These are phyloP conservation scores for Pholiota conissans DNA, from an alignment of 768 basidiomycete species.

Conservation along the genomic window DNA sequence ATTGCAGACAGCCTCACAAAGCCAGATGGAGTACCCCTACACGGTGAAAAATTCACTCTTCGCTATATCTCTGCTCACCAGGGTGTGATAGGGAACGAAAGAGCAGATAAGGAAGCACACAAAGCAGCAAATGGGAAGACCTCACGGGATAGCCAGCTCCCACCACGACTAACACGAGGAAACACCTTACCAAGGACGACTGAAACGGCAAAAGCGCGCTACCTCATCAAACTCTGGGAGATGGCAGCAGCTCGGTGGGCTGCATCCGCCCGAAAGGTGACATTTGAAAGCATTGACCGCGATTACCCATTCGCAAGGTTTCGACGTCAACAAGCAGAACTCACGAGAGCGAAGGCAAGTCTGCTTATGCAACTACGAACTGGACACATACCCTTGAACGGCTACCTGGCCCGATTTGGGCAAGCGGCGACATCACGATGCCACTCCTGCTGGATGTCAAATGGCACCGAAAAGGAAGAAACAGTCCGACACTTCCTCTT, in stretches of 20 bases:
- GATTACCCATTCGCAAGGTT: not conserved
- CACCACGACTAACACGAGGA: too few relatives aligned
- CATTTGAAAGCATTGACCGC: too few relatives aligned
- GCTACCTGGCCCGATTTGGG: not conserved
- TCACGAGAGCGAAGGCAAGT: not conserved
- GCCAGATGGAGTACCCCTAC: not conserved
- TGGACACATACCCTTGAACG: conserved; percentile 3
- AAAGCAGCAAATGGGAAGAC: not conserved
- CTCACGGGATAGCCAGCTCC: too few relatives aligned
- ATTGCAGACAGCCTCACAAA: not conserved
- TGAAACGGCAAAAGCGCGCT: too few relatives aligned
- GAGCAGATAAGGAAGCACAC: not conserved
- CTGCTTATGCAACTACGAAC: conserved; percentile 4
- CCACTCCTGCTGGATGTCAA: not conserved
- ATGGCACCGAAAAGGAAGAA: not conserved
- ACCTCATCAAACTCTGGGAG: too few relatives aligned
- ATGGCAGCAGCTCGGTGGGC: too few relatives aligned
- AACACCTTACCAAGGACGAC: too few relatives aligned
- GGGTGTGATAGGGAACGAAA: not conserved
- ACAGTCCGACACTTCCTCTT: not conserved
- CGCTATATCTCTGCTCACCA: not conserved
- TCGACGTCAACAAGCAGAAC: not conserved
- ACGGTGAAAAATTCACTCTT: not conserved
- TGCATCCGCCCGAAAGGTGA: too few relatives aligned
- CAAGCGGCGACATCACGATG: not conserved